These are phyloP conservation scores for Tricholoma hemisulphureum DNA, from an alignment of 768 basidiomycete species.

Conservation along the genomic window DNA sequence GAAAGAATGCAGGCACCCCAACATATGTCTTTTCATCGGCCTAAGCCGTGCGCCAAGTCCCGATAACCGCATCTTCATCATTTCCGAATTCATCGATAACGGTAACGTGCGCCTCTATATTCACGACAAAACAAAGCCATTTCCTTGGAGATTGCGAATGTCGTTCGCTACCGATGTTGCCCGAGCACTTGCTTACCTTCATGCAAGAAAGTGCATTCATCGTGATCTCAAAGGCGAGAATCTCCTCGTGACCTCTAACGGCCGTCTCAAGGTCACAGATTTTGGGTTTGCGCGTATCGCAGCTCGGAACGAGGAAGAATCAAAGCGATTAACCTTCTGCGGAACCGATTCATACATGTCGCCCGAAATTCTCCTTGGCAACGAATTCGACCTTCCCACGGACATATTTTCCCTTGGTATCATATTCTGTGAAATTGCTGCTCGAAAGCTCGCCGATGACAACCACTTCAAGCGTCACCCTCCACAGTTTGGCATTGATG, in stretches of 20 bases:
- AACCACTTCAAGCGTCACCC: conserved; percentile 71
- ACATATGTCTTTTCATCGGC: conserved; percentile 92
- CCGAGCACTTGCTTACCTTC: conserved; percentile 94
- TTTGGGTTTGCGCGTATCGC: conserved; percentile 97
- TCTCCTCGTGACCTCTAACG: conserved; percentile 90
- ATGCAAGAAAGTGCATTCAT: conserved; percentile 87
- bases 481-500: conserved; percentile 77
- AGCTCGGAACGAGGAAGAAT: conserved; percentile 87
- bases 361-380: conserved; percentile 89
- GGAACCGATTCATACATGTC: conserved; percentile 97
- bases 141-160: conserved; percentile 91
- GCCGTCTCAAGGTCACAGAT: conserved; percentile 96
- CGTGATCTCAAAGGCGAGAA: conserved; percentile 98
- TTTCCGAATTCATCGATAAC: conserved; percentile 92
- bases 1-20: conserved; percentile 92
- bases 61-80: conserved; percentile 86
- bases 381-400: conserved; percentile 90
- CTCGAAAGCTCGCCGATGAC: conserved; percentile 84
- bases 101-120: conserved; percentile 92
- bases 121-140: conserved; percentile 74
- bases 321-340: conserved; percentile 79
- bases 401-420: conserved; percentile 94
- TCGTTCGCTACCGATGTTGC: conserved; percentile 95
- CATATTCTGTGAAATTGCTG: conserved; percentile 89
- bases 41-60: conserved; percentile 76